A percentile compares a stretch with the other conserved stretches of the same genome.
phyloP scores from a whole-genome alignment of 352 stramenopile genomes.

The Aphanomyces stellatus region DNA sequence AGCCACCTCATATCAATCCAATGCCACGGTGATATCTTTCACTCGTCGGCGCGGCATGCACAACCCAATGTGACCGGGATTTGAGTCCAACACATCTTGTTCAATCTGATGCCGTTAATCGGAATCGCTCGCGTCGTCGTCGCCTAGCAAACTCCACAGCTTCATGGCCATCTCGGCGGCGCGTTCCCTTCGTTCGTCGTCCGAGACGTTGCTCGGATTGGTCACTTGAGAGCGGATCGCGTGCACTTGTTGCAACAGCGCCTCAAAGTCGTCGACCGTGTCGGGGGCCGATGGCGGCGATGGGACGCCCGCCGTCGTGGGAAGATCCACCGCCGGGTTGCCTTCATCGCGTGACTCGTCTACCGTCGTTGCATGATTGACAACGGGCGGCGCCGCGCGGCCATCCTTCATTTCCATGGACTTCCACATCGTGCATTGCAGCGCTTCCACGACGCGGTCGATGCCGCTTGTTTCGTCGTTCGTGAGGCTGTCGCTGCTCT shows the following conservation, averaged over 20 bases:
- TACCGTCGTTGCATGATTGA: slow-evolving; percentile 33
- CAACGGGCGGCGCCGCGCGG: slow-evolving; percentile 30
- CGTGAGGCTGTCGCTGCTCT: slow-evolving; percentile 3
- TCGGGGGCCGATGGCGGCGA: neutral
- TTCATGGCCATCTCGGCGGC: slow-evolving; percentile 69
- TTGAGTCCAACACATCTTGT: too few relatives aligned
- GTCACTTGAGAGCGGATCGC: slow-evolving; percentile 52
- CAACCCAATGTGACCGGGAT: too few relatives aligned
- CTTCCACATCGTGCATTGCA: slow-evolving; percentile 72
- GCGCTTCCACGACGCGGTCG: slow-evolving; percentile 56
- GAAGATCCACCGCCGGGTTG: neutral
- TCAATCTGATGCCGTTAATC: neutral
- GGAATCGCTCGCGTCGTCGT: slow-evolving; percentile 30
- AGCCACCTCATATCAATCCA: too few relatives aligned
- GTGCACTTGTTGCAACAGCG: slow-evolving; percentile 53
- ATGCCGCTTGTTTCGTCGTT: slow-evolving; percentile 42
- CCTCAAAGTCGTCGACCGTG: slow-evolving; percentile 40
- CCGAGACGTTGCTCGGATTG: slow-evolving; percentile 28
- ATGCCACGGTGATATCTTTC: too few relatives aligned
- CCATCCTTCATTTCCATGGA: slow-evolving; percentile 61
- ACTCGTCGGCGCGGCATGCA: too few relatives aligned
- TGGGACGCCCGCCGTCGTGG: too few relatives aligned
- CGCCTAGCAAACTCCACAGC: slow-evolving; percentile 56
- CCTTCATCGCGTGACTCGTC: slow-evolving; percentile 24
- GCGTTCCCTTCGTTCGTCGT: slow-evolving; percentile 56